Evolutionary conservation across 2,329 filamentous ascomycete species (phyloP).

Genomic region (Myriosclerotinia duriaeana): DNA sequence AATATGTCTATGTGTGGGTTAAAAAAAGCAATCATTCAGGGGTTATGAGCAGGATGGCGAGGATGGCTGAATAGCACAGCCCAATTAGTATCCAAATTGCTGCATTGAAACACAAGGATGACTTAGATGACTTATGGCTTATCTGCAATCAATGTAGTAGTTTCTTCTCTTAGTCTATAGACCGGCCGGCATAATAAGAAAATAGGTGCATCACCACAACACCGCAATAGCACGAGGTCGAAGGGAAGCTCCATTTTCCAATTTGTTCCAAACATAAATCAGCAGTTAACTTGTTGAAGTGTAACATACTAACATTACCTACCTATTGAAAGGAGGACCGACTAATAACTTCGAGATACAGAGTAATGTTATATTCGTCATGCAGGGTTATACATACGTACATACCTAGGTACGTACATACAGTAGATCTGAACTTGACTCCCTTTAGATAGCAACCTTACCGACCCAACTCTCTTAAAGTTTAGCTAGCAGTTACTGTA

Average conservation of each 20-base stretch:
- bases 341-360: too few species aligned
- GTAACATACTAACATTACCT: too few species aligned
- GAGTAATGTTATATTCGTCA: neutral
- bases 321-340: too few species aligned
- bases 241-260: slow-evolving; percentile 4
- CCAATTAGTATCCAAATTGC: slow-evolving; percentile 7
- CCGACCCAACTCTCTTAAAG: neutral
- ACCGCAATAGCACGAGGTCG: too few species aligned
- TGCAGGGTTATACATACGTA: neutral
- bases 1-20: neutral
- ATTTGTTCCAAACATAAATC: neutral
- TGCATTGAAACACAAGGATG: slow-evolving; percentile 5
- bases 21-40: neutral
- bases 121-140: neutral
- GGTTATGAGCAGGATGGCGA: neutral
- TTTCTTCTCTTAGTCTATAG: too few species aligned
- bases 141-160: neutral
- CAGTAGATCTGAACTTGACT: neutral
- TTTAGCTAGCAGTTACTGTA: neutral
- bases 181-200: slow-evolving; percentile 2
- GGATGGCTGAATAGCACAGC: slow-evolving; percentile 6
- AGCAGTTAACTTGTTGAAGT: neutral
- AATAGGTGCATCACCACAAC: slow-evolving; percentile 13
- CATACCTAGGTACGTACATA: too few species aligned
- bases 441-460: too few species aligned